Conservation (phyloP, 2,329 filamentous ascomycete genomes). For the Aspergillus proliferans region DNA sequence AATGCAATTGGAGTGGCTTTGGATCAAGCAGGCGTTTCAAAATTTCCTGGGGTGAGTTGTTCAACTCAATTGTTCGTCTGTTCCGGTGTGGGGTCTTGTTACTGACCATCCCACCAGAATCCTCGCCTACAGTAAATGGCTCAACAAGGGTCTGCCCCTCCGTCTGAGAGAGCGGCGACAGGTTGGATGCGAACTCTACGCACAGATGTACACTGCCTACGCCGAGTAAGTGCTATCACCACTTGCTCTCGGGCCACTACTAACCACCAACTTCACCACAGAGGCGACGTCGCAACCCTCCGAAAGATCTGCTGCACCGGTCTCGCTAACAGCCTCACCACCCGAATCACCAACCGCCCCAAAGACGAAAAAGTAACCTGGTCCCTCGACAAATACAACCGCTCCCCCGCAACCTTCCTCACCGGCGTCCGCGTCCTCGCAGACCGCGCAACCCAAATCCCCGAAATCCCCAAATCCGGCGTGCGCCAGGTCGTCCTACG, state of each 20-base stretch:
- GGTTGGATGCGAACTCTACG: slow-evolving; percentile 38
- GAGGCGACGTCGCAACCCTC: slow-evolving; percentile 30
- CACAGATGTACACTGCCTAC: slow-evolving; percentile 43
- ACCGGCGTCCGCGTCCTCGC: slow-evolving; percentile 33
- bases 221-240: slow-evolving; percentile 32
- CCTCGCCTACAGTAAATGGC: slow-evolving; percentile 27
- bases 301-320: slow-evolving; percentile 34
- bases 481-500: slow-evolving; percentile 36
- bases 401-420: slow-evolving; percentile 30
- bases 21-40: slow-evolving; percentile 28
- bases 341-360: slow-evolving; percentile 30
- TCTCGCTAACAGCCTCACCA: slow-evolving; percentile 28
- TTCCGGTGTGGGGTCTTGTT: background rate
- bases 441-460: slow-evolving; percentile 38
- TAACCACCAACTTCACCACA: slow-evolving; percentile 8
- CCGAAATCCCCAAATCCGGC: slow-evolving; percentile 31
- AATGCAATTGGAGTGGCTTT: slow-evolving; percentile 35
- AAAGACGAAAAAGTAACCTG: slow-evolving; percentile 27
- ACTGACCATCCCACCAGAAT: slow-evolving; percentile 20
- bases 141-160: slow-evolving; percentile 28
- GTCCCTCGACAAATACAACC: slow-evolving; percentile 33
- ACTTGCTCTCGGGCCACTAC: slow-evolving; percentile 2
- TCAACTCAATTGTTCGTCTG: background rate
- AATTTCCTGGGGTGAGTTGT: slow-evolving; percentile 30
- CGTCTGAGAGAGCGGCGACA: slow-evolving; percentile 28